Evolutionary conservation across 495 filamentous ascomycete species (phyloP), one percentile per base, ranked within the genome.

Genomic region (Neurospora sp.): DNA sequence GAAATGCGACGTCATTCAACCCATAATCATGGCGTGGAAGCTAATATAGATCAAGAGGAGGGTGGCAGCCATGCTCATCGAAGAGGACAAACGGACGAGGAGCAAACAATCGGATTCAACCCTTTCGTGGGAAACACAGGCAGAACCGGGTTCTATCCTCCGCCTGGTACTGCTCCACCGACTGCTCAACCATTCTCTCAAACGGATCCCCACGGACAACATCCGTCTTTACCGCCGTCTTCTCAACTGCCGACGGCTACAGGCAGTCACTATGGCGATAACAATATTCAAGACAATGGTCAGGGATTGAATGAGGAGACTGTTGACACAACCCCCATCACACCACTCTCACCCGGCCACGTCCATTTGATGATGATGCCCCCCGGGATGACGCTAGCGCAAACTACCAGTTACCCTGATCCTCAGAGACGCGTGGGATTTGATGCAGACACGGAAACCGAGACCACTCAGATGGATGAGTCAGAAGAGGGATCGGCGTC

Each of bases 391-490:
- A 34, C 28, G 13, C 13, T 62, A 28, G 28, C 54, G 19, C 54
- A 62, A 34, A 34, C 13, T 17, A 62, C 28, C 2, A 62, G 24
- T 17, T 62, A 62, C 28, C 54, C 54, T 62, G 28, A 17, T 31
- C 54, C 54, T 62, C 54, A 62, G 54, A 15, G 54, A 17, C 54
- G 28, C 34, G 54, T 62, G 54, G 54, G 54, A 34, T 62, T 62
- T 34, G 54, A 62, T 62, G 54, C 54, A 62, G 28, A 62, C 28
- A 71, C 71, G 24, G 69, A 69, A 40, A 59, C 72, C 34, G 62
- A 72, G 2, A 54, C 72, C 43, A 38, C 69, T 39, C 54, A 74
- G 54, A 70, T 70, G n/a, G 73, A 75, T 5, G 75, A 40, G 24
- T 73, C 40, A 0, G 77, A 71, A 11, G 48, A 62, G 38, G 73